Evolutionary conservation across 2,329 filamentous ascomycete genomes (phyloP), one percentile per base, ranked within the genome.

Genomic region (Fusarium aywerte): DNA sequence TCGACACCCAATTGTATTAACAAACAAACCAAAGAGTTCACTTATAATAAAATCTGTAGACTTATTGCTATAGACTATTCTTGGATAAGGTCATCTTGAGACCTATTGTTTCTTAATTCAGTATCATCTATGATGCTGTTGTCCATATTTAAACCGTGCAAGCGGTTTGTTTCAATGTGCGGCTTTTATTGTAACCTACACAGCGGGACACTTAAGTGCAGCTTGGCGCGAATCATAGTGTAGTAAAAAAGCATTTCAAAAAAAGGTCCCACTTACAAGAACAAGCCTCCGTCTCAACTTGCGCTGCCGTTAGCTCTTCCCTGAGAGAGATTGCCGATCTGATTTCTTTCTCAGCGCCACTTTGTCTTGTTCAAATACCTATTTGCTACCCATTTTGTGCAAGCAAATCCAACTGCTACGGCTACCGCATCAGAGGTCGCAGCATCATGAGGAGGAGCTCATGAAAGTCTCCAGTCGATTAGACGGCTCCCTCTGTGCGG

Each of bases 391-490:
- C 40, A 20, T 15, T 38, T 44, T 33, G 12, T 20, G 31, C 48
- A 33, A 45, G 45, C 33, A 47, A 52, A 51, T 49, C 8, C 21
- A 25, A 35, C 5, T 38, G 52, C 56, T 60, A 52, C 65, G 55
- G 58, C 57, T 53, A 49, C 65, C 51, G 53, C 27, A 43, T 64
- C 60, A 51, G 47, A 49, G 56, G 60, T 58, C 67, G 58, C 67
- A 68, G 59, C 74, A 81, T 69, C 78, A 85, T 85, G 83, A 80
- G 77, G 80, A 82, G 80, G 80, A 82, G 78, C 85, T 81, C 84
- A 88, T 88, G 86, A 87, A 83, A 84, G 79, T 83, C 79, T 79
- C 82, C 73, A 83, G 80, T 80, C 84, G 83, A 84, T 82, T 87
- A 79, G 84, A 87, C 79, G 80, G 84, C 81, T 84, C 84, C 81